Evolutionary conservation across 805 yeast species (phyloP), one percentile per base, ranked within the genome.

Genomic region (Sungouiella thailandica): DNA sequence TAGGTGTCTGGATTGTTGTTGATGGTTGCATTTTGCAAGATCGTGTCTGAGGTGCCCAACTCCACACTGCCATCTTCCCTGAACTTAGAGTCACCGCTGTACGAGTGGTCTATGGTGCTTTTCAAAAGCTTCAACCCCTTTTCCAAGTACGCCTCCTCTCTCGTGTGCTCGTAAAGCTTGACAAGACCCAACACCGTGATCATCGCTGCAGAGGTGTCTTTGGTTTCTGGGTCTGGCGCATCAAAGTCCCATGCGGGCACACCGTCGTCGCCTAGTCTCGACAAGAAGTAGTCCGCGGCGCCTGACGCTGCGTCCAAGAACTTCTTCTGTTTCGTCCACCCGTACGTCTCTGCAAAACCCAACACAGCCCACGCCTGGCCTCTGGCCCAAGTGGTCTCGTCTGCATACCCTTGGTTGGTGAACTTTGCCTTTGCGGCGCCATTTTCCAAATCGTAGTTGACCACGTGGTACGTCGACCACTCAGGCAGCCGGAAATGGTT

Each of bases 361-460:
- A 52, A 40, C 8, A 57, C 25, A 4, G 52, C 58, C 62, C 62
- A 55, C 4, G 61, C 51, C 38, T 55, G 60, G 24, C 62, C 62
- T n/a, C 60, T 46, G 7, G 52, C 35, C 61, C 62, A 57, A 20
- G 49, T 38, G 6, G 52, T 25, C 10, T 51, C 57, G 34, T 57
- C 53, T 10, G 35, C 39, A 26, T 43, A 53, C 8, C 62, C 60
- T 37, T 57, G 60, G 29, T 47, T 37, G 16, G 60, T 56, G 33
- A 52, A 43, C 15, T 47, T 50, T 7, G 47, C 52, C 25, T 44
- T 49, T 3, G 37, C 39, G 4, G 26, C 25, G 4, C 62, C 62
- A 6, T 44, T 43, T 7, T 26, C 36, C 16, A 35, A n/a, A 31
- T 55, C 48, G 34, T 47, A 54, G 11, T 50, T 50, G 14, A 54